Percentiles rank a stretch among this genome's conserved stretches.
These are phyloP conservation scores for Podila minutissima DNA, from an alignment of 192 early-diverging fungal species.

Conservation along the genomic window DNA sequence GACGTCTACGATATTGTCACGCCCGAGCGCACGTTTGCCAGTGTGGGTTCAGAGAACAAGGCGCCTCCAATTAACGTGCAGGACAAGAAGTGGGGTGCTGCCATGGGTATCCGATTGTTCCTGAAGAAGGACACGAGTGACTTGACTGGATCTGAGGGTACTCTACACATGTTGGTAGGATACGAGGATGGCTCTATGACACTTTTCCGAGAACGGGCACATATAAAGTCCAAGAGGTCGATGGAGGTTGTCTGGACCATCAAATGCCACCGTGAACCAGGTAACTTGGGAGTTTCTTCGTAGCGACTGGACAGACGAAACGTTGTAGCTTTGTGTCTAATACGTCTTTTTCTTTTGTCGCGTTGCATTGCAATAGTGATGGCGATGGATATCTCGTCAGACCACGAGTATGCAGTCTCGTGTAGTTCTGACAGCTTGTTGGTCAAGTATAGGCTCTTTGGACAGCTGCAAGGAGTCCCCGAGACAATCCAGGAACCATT, in stretches of 20 bases:
- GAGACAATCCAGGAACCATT: constrained; percentile 5
- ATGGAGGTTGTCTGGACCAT: constrained; percentile 38
- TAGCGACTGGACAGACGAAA: too few species aligned
- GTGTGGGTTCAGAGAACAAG: not conserved
- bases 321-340: too few species aligned
- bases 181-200: constrained; percentile 50
- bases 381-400: constrained; percentile 37
- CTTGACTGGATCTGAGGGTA: not conserved
- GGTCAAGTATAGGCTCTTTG: constrained; percentile 37
- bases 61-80: not conserved
- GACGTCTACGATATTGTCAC: constrained; percentile 46
- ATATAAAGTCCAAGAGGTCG: not conserved
- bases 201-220: constrained; percentile 18
- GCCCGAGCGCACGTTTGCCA: constrained; percentile 39
- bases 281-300: constrained; percentile 6
- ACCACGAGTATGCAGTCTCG: constrained; percentile 42
- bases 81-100: constrained; percentile 38
- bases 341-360: not conserved
- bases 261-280: constrained; percentile 47
- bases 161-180: constrained; percentile 38
- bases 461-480: constrained; percentile 21
- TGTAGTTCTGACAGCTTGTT: constrained; percentile 49
- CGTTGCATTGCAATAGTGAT: constrained; percentile 21
- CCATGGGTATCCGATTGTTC: constrained; percentile 37
- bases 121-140: not conserved